Conservation (phyloP, 2,329 filamentous ascomycete genomes). For the Sodiomyces alkalinus region DNA sequence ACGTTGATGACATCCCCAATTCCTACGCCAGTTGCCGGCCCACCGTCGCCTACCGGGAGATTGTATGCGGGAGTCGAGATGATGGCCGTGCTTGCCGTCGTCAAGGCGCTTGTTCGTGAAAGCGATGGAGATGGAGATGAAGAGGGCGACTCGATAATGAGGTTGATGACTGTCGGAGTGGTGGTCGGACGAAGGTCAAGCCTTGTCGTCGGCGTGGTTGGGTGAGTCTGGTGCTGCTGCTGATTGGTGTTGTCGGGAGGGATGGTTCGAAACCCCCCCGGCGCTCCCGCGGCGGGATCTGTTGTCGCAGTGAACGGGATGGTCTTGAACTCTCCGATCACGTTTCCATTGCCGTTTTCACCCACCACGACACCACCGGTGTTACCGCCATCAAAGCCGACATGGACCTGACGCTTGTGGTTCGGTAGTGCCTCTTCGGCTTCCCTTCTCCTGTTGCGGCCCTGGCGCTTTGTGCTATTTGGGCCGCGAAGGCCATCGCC, state of each 20-base stretch:
- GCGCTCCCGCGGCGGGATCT: background rate
- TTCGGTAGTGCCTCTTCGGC: background rate
- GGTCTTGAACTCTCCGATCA: slow-evolving; percentile 3
- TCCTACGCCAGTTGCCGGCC: too few relatives aligned
- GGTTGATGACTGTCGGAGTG: slow-evolving; percentile 1
- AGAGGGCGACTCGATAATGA: background rate
- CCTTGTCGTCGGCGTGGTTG: background rate
- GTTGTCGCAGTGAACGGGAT: background rate
- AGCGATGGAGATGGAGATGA: background rate
- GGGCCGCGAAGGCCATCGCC: background rate
- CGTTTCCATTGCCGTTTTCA: too few relatives aligned
- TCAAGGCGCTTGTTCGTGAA: background rate
- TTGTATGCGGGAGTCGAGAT: background rate
- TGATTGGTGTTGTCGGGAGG: too few relatives aligned
- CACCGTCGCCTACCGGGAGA: slow-evolving; percentile 1
- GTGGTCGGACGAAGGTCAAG: slow-evolving; percentile 2
- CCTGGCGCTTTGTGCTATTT: too few relatives aligned
- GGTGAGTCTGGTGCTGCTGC: background rate
- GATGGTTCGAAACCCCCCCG: background rate
- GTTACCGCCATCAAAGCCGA: too few relatives aligned
- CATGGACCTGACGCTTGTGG: slow-evolving; percentile 1
- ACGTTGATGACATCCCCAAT: too few relatives aligned
- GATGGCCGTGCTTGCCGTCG: background rate
- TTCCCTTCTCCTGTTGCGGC: background rate
- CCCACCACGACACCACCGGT: too few relatives aligned